Base-by-base conservation (phyloP, 441 rosid genomes). In the Croton laevigatus region DNA sequence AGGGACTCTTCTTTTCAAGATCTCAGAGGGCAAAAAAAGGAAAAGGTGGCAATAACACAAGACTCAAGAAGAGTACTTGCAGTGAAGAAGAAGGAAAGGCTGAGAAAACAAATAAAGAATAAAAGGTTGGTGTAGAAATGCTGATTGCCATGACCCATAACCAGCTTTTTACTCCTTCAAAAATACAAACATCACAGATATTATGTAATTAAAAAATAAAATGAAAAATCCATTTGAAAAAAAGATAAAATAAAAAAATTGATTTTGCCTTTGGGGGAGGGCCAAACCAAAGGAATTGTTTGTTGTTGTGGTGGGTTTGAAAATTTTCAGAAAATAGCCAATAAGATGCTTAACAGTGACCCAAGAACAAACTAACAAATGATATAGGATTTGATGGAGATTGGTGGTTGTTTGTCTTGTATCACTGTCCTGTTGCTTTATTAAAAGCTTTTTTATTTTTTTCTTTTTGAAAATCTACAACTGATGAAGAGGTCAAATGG, bases 1-100 rank as follows among this genome's bases (percentile, higher is more conserved):
- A 34, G 67, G 51, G 65, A 66, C 34, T 53, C 55, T 69, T 76
- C 48, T 14, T 34, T 52, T 23, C 58, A 58, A 76, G 78, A 75
- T 54, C 65, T 27, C 68, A 71, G 48, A 42, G 34, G 57, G 44
- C 6, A 4, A 44, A 27, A 52, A 73, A 65, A 68, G 68, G 19
- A 52, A 52, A 62, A 54, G 58, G 70, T 17, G 79, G 73, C 62
- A 62, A 67, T 48, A 65, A 59, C 59, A 65, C 32, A 27, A 27
- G 32, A 27, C 2, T 27, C 32, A 27, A 27, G 32, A 27, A 80
- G 9, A 40, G 80, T 51, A 65, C 36, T 80, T 73, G 81, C 17
- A 85, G 96, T 86, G 73, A 79, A 81, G 81, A 57, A 73, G 87
- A 88, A 81, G 92, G 70, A 83, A 85, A 77, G 83, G 32, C 77